Percentiles rank a stretch among this genome's conserved stretches.
phyloP scores from a whole-genome alignment of 2,329 filamentous ascomycete species.

The Hypoxylon sp. region DNA sequence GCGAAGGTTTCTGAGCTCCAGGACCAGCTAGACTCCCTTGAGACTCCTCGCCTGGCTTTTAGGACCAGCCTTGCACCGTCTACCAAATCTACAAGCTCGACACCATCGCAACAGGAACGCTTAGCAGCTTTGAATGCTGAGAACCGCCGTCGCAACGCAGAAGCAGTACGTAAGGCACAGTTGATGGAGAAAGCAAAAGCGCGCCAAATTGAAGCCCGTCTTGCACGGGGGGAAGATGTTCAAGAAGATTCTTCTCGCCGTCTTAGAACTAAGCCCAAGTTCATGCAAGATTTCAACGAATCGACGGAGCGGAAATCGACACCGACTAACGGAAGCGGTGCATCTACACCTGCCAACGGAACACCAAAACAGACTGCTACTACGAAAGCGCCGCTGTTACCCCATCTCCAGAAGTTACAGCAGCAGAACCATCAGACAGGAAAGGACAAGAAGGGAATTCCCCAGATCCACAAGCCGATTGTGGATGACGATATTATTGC shows the following conservation, averaged over 20 bases:
- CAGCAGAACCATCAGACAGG: slow-evolving; percentile 66
- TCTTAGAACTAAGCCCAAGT: slow-evolving; percentile 77
- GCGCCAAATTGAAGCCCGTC: slow-evolving; percentile 72
- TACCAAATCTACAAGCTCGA: slow-evolving; percentile 67
- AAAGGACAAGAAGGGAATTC: slow-evolving; percentile 74
- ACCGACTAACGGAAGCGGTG: slow-evolving; percentile 65
- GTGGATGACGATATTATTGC: slow-evolving; percentile 96
- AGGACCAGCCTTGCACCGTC: slow-evolving; percentile 72
- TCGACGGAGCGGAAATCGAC: slow-evolving; percentile 64
- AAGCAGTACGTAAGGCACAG: slow-evolving; percentile 91
- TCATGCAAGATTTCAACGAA: slow-evolving; percentile 75
- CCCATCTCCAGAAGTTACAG: slow-evolving; percentile 69
- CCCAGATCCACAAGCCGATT: slow-evolving; percentile 82
- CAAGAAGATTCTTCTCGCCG: slow-evolving; percentile 73
- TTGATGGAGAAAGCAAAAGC: slow-evolving; percentile 80
- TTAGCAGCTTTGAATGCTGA: slow-evolving; percentile 86
- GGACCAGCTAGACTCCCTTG: slow-evolving; percentile 73
- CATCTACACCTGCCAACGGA: slow-evolving; percentile 67
- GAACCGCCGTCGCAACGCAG: slow-evolving; percentile 87
- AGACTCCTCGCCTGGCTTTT: slow-evolving; percentile 80
- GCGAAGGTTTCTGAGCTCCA: slow-evolving; percentile 69
- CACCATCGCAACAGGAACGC: slow-evolving; percentile 81
- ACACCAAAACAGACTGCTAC: slow-evolving; percentile 64
- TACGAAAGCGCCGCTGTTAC: slow-evolving; percentile 61
- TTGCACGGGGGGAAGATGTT: slow-evolving; percentile 74